Base-by-base conservation (phyloP, 2,329 filamentous ascomycete species). In the Pseudogymnoascus sp. region DNA sequence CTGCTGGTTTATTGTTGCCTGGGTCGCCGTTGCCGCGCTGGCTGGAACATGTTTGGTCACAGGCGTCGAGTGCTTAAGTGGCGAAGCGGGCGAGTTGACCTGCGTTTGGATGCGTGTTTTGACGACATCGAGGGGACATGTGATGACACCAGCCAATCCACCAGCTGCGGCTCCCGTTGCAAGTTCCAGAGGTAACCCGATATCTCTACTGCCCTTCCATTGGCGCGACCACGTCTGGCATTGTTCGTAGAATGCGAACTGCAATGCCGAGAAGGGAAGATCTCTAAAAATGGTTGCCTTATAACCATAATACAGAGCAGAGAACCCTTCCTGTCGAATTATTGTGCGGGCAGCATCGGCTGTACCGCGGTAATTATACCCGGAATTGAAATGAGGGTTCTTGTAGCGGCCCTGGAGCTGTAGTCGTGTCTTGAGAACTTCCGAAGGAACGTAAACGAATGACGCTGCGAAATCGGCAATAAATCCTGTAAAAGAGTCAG, bases 231-330 rank as follows among this genome's bases (percentile, higher is more conserved):
- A 84, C 53, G 82, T 85, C 71, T 93, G 90, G 73, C 93, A 93
- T 75, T 97, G 91, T 76, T 99, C 95, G 79, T 96, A 99, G 74
- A 99, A 97, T 71, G 96, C 93, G 76, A 99, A 97, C 73, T 99
- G 95, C 9, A 99, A 78, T 0, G 95, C 95, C 0, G 93, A 97
- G 73, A 97, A 99, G 1, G 95, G 95, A 21, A 99, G 82, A 71
- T 99, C 95, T 64, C 95, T 89, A 77, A 90, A 95, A 2, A 99
- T 85, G 0, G 95, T 99, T 9, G 95, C 95, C 75, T 95, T 95
- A 79, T 96, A 99, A n/a, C 95, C 95, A 70, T 96, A 89, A 75
- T 97, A 99, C 23, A 99, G 83, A 16, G 96, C 95, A 0, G 85
- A 81, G 62, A 91, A 81, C 0, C 95, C 96, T 77, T 99, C 95